Evolutionary conservation across 495 filamentous ascomycete genomes (phyloP).

Genomic region (Aspergillus taichungensis): DNA sequence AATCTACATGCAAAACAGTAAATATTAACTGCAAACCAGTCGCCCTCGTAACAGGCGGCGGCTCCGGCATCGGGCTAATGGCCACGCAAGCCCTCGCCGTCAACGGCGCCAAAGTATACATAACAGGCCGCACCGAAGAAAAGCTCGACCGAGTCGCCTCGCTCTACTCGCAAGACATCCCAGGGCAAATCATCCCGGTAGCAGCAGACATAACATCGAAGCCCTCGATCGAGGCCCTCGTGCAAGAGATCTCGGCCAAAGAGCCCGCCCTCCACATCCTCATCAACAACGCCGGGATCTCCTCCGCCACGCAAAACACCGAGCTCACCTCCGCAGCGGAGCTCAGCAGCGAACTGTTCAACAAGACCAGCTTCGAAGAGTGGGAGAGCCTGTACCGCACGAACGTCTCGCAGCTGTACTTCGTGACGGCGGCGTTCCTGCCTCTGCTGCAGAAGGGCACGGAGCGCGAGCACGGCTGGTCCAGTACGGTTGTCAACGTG

Average conservation of each 20-base stretch:
- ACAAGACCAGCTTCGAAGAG: constrained; percentile 33
- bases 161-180: constrained; percentile 34
- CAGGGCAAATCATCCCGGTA: constrained; percentile 50
- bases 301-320: constrained; percentile 18
- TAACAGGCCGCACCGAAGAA: constrained; percentile 46
- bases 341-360: constrained; percentile 50
- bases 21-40: constrained; percentile 18
- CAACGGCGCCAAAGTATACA: constrained; percentile 53
- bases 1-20: not conserved
- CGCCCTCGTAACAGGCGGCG: constrained; percentile 48
- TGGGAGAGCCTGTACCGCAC: constrained; percentile 41
- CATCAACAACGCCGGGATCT: constrained; percentile 51
- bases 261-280: constrained; percentile 43
- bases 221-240: constrained; percentile 33
- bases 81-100: constrained; percentile 49
- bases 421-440: constrained; percentile 35
- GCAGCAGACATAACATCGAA: constrained; percentile 43
- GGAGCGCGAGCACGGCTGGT: constrained; percentile 39
- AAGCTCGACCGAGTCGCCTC: constrained; percentile 47
- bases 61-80: constrained; percentile 46
- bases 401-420: constrained; percentile 40
- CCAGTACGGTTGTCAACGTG: constrained; percentile 52
- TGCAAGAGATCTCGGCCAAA: constrained; percentile 31
- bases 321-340: constrained; percentile 34
- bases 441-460: constrained; percentile 36